Conservation (phyloP, 2,329 filamentous ascomycete genomes). For the Colletotrichum sp. region DNA sequence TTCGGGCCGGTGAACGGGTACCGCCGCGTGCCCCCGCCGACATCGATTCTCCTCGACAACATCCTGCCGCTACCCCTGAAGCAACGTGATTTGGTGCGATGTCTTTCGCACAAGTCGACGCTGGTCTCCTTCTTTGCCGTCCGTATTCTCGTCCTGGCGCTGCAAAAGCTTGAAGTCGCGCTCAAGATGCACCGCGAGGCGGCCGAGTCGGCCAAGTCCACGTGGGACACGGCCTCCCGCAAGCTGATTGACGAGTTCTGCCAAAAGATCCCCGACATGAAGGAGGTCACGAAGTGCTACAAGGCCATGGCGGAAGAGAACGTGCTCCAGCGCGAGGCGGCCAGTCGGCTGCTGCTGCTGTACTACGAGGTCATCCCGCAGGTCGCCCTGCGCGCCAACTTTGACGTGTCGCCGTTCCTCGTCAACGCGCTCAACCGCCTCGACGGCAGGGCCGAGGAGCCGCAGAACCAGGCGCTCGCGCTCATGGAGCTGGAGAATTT, state of each 20-base stretch:
- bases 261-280: conserved; percentile 79
- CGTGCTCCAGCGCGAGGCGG: conserved; percentile 76
- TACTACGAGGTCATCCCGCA: conserved; percentile 87
- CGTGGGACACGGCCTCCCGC: conserved; percentile 74
- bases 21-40: conserved; percentile 75
- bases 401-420: conserved; percentile 83
- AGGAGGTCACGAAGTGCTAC: conserved; percentile 78
- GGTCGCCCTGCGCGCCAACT: conserved; percentile 80
- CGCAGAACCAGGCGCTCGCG: conserved; percentile 57
- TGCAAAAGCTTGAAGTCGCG: conserved; percentile 76
- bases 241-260: conserved; percentile 77
- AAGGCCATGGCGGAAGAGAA: conserved; percentile 72
- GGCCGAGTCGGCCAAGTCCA: conserved; percentile 36
- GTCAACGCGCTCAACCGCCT: conserved; percentile 70
- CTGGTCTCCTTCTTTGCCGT: conserved; percentile 86
- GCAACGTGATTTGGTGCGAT: conserved; percentile 79
- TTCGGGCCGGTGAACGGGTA: conserved; percentile 72
- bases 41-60: conserved; percentile 81
- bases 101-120: conserved; percentile 77
- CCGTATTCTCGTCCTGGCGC: conserved; percentile 76
- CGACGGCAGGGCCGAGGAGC: conserved; percentile 57
- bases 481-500: conserved; percentile 82
- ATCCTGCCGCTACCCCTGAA: conserved; percentile 84
- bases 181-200: conserved; percentile 64
- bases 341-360: conserved; percentile 78